Evolutionary conservation across 345 rosid species (phyloP).

Genomic region (Fremontodendron californicum): DNA sequence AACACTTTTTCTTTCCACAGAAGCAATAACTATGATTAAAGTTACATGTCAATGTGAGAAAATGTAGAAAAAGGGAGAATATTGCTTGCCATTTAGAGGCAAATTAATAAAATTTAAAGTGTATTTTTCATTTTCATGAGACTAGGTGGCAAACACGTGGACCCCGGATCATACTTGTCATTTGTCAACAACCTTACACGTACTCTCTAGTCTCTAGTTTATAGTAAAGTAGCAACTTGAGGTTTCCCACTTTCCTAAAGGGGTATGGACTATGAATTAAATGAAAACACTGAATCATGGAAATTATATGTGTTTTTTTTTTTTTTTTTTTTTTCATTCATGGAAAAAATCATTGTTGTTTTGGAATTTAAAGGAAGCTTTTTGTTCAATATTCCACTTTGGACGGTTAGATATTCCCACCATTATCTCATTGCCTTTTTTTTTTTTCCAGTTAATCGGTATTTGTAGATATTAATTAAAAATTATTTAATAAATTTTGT

Average conservation of each 20-base stretch:
- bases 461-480: too few species aligned
- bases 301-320: neutral
- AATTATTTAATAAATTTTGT: too few species aligned
- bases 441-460: neutral
- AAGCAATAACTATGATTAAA: neutral
- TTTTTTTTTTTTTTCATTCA: neutral
- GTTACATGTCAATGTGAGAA: slow-evolving; percentile 14
- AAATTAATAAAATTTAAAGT: neutral
- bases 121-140: neutral
- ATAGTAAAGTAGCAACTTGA: slow-evolving; percentile 20
- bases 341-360: slow-evolving; percentile 24
- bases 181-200: slow-evolving; percentile 15
- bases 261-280: slow-evolving; percentile 55
- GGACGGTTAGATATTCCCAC: slow-evolving; percentile 24
- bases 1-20: neutral
- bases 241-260: slow-evolving; percentile 48
- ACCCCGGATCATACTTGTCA: slow-evolving; percentile 31
- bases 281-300: slow-evolving; percentile 14
- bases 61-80: slow-evolving; percentile 1
- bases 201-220: slow-evolving; percentile 13
- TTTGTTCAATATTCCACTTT: slow-evolving; percentile 24
- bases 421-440: neutral
- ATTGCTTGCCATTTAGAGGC: slow-evolving; percentile 20
- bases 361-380: slow-evolving; percentile 10
- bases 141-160: slow-evolving; percentile 53